Evolutionary conservation across 805 yeast genomes (phyloP), one percentile per base, ranked within the genome.

Genomic region (Tetrapisispora arboricola): DNA sequence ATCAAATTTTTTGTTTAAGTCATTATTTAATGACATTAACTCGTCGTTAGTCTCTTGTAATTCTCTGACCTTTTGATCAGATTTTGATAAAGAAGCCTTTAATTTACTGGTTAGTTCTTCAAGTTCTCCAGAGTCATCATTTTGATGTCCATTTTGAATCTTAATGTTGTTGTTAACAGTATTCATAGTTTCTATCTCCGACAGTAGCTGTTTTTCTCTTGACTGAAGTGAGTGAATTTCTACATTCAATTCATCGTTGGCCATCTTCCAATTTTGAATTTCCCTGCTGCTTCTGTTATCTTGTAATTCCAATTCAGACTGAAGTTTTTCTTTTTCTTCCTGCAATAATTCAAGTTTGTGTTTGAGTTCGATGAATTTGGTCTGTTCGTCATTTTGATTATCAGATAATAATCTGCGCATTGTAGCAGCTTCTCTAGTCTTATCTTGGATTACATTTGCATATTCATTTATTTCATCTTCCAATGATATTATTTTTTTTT

Each of bases 381-480:
- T 48, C 26, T 70, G 72, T 32, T 74, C 71, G 29, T 67, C 71
- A 34, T 76, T 78, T 50, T 87, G 90, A 6, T 75, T 70, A 34
- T 85, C 95, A 35, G 75, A 59, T 22, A 88, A 54, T 29, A 85
- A 58, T 44, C 83, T 67, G 49, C 94, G 71, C 61, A 87, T 74
- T 0, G 85, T 77, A 1, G 78, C 67, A 0, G 85, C 71, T 60
- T 90, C 97, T 38, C 88, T 68, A 0, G 84, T 76, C 45, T 94
- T 73, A 53, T 87, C 95, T 53, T 80, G 92, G 2, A 88, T 61
- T 59, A 79, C 67, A 25, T 75, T 72, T 41, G 85, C 72, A 4
- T 84, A 67, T 43, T 88, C 96, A 10, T 72, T 66, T n/a, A 90
- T 63, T 54, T 88, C 96, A 42, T 86, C 95, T 49, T 84, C 87